A percentile compares a stretch with the other conserved stretches of the same genome.
Evolutionary conservation across 441 rosid genomes (phyloP).

Genomic region (Gossypium schwendimanii): DNA sequence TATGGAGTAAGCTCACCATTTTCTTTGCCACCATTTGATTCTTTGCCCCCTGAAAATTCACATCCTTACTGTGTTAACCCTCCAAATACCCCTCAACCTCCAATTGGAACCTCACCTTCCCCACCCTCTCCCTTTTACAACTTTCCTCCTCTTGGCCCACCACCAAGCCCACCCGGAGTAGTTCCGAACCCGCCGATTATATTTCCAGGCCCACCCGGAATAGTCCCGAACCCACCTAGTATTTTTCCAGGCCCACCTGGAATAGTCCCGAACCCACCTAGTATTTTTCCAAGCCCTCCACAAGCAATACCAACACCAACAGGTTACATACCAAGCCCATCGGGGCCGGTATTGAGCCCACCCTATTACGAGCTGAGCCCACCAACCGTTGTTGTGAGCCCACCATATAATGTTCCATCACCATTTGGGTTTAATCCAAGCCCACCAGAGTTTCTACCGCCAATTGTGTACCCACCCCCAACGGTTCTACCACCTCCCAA

Average conservation of each 20-base stretch:
- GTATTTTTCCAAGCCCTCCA: conserved; percentile 13
- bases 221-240: not conserved
- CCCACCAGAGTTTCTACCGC: conserved; percentile 53
- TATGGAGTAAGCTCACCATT: conserved; percentile 53
- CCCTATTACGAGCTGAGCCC: conserved; percentile 42
- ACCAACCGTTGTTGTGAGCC: conserved; percentile 9
- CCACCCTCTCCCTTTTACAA: conserved; percentile 17
- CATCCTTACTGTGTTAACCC: conserved; percentile 64
- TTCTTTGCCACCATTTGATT: conserved; percentile 54
- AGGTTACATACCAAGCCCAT: conserved; percentile 22
- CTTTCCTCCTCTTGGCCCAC: conserved; percentile 2
- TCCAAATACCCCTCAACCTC: conserved; percentile 39
- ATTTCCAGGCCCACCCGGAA: not conserved
- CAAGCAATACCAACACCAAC: conserved; percentile 23
- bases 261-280: not conserved
- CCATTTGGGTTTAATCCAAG: conserved; percentile 36
- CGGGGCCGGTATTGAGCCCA: conserved; percentile 26
- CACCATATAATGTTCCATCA: conserved; percentile 23
- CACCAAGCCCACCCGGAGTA: conserved; percentile 13
- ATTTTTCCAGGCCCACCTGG: not conserved
- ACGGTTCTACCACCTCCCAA: conserved; percentile 42
- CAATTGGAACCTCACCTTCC: conserved; percentile 10
- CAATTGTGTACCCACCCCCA: conserved; percentile 69
- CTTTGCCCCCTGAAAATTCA: conserved; percentile 46
- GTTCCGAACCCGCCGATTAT: not conserved